Conservation (phyloP, 805 yeast species). For the Candida silvicultrix region DNA sequence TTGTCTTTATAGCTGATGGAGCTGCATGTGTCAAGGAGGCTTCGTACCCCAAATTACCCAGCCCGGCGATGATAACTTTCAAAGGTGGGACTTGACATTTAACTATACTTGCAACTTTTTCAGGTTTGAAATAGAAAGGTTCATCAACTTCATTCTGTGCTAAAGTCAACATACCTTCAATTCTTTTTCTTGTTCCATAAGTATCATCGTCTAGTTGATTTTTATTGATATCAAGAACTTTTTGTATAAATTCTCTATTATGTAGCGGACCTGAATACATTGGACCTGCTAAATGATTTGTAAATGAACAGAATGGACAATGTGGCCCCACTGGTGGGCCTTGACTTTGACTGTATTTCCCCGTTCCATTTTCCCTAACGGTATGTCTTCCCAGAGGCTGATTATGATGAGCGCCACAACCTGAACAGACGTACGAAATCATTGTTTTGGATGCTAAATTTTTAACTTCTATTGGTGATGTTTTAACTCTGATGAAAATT, state of each 20-base stretch:
- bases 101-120: constrained; percentile 65
- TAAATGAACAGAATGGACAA: constrained; percentile 67
- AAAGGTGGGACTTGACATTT: constrained; percentile 83
- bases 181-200: constrained; percentile 78
- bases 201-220: constrained; percentile 41
- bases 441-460: constrained; percentile 70
- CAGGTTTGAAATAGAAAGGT: constrained; percentile 83
- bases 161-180: constrained; percentile 87
- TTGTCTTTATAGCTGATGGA: constrained; percentile 79
- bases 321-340: constrained; percentile 54
- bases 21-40: constrained; percentile 88
- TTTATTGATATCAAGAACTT: constrained; percentile 49
- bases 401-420: constrained; percentile 67
- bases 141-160: constrained; percentile 66
- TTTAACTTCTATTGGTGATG: constrained; percentile 79
- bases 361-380: constrained; percentile 33
- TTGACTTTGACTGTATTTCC: constrained; percentile 57
- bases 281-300: constrained; percentile 86
- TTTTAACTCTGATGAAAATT: constrained; percentile 69
- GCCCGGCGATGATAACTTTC: constrained; percentile 63
- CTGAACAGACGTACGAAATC: constrained; percentile 77
- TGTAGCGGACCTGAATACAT: constrained; percentile 90
- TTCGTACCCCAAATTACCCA: constrained; percentile 76
- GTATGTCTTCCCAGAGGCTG: constrained; percentile 71
- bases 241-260: constrained; percentile 56